Conservation (phyloP, 1,284 basidiomycete species). For the Rhodotorula sp. region DNA sequence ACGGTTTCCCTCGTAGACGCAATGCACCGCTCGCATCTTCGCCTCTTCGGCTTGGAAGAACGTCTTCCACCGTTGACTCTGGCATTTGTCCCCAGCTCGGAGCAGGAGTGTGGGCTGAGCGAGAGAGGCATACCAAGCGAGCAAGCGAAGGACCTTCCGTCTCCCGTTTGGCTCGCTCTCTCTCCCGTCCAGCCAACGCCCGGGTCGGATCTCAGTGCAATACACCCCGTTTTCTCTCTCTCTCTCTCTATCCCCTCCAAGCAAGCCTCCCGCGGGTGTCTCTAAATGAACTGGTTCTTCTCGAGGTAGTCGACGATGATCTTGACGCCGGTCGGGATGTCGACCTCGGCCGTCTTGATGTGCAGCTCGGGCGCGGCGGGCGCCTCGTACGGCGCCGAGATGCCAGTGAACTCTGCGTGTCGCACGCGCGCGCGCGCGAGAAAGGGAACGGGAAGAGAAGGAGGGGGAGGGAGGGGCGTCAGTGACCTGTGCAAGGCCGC, state of each 20-base stretch:
- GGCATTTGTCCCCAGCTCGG: too few species aligned
- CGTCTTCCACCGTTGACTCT: too few species aligned
- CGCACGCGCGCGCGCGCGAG: too few species aligned
- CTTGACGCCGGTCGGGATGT: conserved; percentile 76
- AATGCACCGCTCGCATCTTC: too few species aligned
- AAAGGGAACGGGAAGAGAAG: not conserved
- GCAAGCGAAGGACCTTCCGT: too few species aligned
- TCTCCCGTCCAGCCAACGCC: too few species aligned
- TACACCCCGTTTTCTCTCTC: not conserved
- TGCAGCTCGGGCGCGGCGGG: conserved; percentile 86
- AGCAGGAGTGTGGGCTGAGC: too few species aligned
- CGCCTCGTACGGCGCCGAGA: conserved; percentile 95
- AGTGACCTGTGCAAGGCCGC: rapidly evolving
- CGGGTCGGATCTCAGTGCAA: not conserved
- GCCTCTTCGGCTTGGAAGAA: too few species aligned
- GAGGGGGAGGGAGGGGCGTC: too few species aligned
- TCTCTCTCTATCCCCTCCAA: not conserved
- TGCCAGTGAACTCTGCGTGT: conserved; percentile 86
- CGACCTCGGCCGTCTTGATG: conserved; percentile 80
- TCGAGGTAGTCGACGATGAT: conserved; percentile 81
- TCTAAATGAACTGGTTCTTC: conserved; percentile 49
- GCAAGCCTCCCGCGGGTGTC: not conserved
- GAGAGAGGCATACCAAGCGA: too few species aligned
- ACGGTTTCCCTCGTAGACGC: too few species aligned
- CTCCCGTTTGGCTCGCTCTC: too few species aligned